Evolutionary conservation across 257 asterid genomes (phyloP).

Genomic region (Echites panduratus): DNA sequence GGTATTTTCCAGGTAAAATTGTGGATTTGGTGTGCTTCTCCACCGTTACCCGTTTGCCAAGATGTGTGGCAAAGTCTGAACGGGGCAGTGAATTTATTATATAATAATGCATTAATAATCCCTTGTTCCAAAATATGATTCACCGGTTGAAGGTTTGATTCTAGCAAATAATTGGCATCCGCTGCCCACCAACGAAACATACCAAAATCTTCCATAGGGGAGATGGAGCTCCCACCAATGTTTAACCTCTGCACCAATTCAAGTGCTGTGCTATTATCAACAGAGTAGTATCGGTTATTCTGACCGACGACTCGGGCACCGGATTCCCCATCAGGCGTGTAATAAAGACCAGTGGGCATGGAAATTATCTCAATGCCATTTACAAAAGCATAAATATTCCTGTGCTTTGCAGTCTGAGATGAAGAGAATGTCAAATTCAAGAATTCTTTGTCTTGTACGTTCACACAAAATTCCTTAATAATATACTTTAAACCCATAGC

Average conservation of each 20-base stretch:
- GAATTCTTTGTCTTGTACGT: conserved; percentile 14
- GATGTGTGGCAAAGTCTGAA: no score
- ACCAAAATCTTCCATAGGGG: conserved; percentile 18
- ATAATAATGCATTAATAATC: neutral
- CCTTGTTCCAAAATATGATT: conserved; percentile 3
- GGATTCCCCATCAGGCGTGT: conserved; percentile 34
- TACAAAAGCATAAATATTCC: conserved; percentile 9
- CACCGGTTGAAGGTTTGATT: conserved; percentile 22
- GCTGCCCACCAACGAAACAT: conserved; percentile 20
- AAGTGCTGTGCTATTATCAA: conserved; percentile 17
- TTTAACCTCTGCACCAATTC: conserved; percentile 14
- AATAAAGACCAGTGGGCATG: conserved; percentile 34
- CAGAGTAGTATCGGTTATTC: neutral
- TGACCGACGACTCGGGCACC: conserved; percentile 23
- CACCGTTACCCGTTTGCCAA: no score
- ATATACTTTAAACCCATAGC: conserved; percentile 13
- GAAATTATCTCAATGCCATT: conserved; percentile 45
- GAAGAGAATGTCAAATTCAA: conserved; percentile 34
- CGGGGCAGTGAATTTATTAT: no score
- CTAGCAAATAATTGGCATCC: conserved; percentile 35
- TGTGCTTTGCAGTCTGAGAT: neutral
- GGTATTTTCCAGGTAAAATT: conserved; percentile 5
- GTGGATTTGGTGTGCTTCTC: no score
- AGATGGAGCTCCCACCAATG: conserved; percentile 11
- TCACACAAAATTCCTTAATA: conserved; percentile 44